Evolutionary conservation across 2,329 filamentous ascomycete genomes (phyloP), one percentile per base, ranked within the genome.

Genomic region (Pseudogymnoascus sp.): DNA sequence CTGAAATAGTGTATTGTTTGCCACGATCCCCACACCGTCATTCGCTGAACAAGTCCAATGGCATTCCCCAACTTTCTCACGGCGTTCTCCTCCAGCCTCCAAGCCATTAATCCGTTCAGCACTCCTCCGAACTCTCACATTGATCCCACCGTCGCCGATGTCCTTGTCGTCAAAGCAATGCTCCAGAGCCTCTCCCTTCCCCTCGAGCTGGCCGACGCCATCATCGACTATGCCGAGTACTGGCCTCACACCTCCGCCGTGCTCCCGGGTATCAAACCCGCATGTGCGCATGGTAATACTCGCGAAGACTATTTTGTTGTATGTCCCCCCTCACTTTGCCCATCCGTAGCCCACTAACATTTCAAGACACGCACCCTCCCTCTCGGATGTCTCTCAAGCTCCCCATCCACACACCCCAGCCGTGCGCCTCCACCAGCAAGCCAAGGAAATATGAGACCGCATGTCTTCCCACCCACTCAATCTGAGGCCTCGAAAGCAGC

Each of bases 191-290:
- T 72, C 10, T 72, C 74, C 5, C 73, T 88, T 1, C 85, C 85
- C 0, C 71, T 76, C 1, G 85, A 87, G 65, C 64, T 88, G 0
- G 74, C 85, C 38, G 80, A 87, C 68, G 70, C 73, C 53, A 79
- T 88, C 53, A 72, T 87, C 62, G 84, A 88, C 68, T 71, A 76
- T 28, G 85, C 84, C 62, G 84, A 87, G 72, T 88, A 87, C 72
- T 88, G 85, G 85, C 80, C 80, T 12, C 81, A 81, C 67, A 73
- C 74, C 0, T 69, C 74, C 59, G 63, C 21, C 61, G 10, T 23
- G 25, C 34, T 59, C 70, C 12, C 60, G 40, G 23, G 40, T 63
- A 8, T 34, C 16, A 21, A 14, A 5, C n/a, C 50, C 11, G 50
- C 50, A n/a, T 31, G 5, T 31, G 46, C 46, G 25, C 44, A 50